phyloP scores from a whole-genome alignment of 164 flowering plant species.

The Chimonanthus praecox region DNA sequence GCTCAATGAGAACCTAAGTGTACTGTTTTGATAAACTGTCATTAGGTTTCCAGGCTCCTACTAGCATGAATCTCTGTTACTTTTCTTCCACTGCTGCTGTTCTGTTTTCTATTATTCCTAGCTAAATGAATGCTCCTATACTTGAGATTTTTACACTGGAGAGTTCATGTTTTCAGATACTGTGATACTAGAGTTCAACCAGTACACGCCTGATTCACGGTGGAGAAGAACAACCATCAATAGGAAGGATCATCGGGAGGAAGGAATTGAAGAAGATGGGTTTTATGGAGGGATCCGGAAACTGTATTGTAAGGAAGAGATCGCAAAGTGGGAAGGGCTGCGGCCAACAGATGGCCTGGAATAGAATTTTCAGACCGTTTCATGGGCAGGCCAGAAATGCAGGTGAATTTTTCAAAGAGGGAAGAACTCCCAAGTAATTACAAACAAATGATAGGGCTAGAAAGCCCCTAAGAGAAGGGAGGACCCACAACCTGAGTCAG shows the following conservation, averaged over 20 bases:
- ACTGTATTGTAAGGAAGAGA: slow-evolving; percentile 47
- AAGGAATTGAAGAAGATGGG: slow-evolving; percentile 79
- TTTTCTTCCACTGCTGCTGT: background rate
- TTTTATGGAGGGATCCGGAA: slow-evolving; percentile 87
- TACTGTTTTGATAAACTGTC: too few relatives aligned
- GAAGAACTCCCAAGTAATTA: too few relatives aligned
- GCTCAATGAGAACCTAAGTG: too few relatives aligned
- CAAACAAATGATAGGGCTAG: too few relatives aligned
- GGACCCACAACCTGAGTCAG: too few relatives aligned
- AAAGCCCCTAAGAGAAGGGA: too few relatives aligned
- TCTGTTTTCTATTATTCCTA: background rate
- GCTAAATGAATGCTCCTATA: background rate
- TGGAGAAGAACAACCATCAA: slow-evolving; percentile 60
- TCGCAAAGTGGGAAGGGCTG: slow-evolving; percentile 57
- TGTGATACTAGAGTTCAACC: slow-evolving; percentile 76
- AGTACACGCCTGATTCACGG: slow-evolving; percentile 75
- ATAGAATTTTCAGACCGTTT: slow-evolving; percentile 17
- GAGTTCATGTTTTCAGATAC: slow-evolving; percentile 43
- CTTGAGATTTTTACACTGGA: background rate
- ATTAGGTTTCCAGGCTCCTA: too few relatives aligned
- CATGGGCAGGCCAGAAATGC: background rate
- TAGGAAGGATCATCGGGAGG: slow-evolving; percentile 76
- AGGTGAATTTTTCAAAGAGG: background rate
- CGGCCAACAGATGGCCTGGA: slow-evolving; percentile 71
- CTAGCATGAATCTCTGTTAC: background rate